A percentile compares a stretch with the other conserved stretches of the same genome.
These are phyloP conservation scores for Hyphodiscus hymeniophilus DNA, from an alignment of 495 filamentous ascomycete genomes.

Conservation along the genomic window DNA sequence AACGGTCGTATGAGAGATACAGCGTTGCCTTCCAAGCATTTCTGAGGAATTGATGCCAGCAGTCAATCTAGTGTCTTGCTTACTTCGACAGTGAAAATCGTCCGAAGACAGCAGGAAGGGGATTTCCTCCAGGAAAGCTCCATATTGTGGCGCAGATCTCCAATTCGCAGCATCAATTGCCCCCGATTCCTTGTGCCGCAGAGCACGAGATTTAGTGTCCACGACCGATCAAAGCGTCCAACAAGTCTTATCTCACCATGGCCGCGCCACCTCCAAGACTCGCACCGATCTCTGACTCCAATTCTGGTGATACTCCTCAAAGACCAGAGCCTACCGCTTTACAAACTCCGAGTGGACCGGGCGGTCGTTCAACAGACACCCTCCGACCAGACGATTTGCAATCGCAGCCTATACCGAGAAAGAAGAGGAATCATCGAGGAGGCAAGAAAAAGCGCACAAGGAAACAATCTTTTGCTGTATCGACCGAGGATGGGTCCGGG, in stretches of 20 bases:
- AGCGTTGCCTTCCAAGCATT: too few species aligned
- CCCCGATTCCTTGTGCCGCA: too few species aligned
- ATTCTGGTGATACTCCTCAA: conserved; percentile 3
- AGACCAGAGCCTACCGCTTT: conserved; percentile 13
- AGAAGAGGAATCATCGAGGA: conserved; percentile 37
- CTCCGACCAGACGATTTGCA: conserved; percentile 9
- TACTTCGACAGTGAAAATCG: too few species aligned
- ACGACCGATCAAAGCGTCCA: neutral
- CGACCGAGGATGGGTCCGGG: conserved; percentile 35
- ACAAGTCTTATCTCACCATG: neutral
- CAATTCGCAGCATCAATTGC: too few species aligned
- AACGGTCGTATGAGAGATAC: too few species aligned
- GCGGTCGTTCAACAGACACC: conserved; percentile 1
- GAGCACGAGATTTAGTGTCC: too few species aligned
- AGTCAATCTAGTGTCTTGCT: too few species aligned
- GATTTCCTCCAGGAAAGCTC: too few species aligned
- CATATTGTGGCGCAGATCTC: too few species aligned
- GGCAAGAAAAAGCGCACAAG: conserved; percentile 55
- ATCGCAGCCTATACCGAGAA: conserved; percentile 21
- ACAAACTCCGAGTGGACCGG: conserved; percentile 3
- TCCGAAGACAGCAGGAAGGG: too few species aligned
- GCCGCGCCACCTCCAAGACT: conserved; percentile 1
- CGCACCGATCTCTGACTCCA: neutral
- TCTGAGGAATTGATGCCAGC: too few species aligned
- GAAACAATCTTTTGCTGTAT: conserved; percentile 54